These are phyloP conservation scores for Coprinellus micaceus DNA, from an alignment of 768 basidiomycete genomes.

Conservation along the genomic window DNA sequence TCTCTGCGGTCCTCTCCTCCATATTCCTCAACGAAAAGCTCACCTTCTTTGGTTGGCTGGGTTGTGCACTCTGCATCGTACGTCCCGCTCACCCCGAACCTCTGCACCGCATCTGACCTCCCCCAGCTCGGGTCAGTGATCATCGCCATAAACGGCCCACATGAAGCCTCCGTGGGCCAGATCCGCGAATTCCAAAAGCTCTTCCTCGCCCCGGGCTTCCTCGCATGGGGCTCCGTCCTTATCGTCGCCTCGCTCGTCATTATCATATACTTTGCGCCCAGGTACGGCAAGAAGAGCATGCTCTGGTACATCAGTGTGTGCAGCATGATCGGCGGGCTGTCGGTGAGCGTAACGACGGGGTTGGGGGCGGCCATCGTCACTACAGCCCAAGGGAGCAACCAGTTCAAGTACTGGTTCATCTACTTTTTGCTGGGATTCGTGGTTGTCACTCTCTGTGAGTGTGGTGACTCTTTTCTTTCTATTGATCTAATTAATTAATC, in stretches of 20 bases:
- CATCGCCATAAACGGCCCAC: slow-evolving; percentile 86
- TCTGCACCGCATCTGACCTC: not conserved
- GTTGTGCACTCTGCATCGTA: slow-evolving; percentile 87
- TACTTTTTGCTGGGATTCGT: slow-evolving; percentile 87
- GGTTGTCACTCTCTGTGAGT: slow-evolving; percentile 71
- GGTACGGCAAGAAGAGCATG: slow-evolving; percentile 89
- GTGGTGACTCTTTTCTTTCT: slow-evolving; percentile 21
- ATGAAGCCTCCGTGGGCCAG: slow-evolving; percentile 64
- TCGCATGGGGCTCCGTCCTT: slow-evolving; percentile 62
- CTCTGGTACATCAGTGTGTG: slow-evolving; percentile 94
- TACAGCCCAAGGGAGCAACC: slow-evolving; percentile 69
- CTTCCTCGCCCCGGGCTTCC: slow-evolving; percentile 81
- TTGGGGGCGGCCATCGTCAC: slow-evolving; percentile 89
- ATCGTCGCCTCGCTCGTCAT: slow-evolving; percentile 65
- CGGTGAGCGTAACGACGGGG: slow-evolving; percentile 92
- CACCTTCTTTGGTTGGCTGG: slow-evolving; percentile 96
- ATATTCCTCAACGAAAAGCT: slow-evolving; percentile 91
- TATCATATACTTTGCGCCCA: slow-evolving; percentile 79
- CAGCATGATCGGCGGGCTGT: slow-evolving; percentile 94
- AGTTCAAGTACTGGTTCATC: slow-evolving; percentile 92
- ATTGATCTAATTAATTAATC: slow-evolving; percentile 12
- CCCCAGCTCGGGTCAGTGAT: slow-evolving; percentile 79
- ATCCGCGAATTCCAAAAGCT: slow-evolving; percentile 71
- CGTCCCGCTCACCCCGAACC: slow-evolving; percentile 24
- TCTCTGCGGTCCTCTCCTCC: slow-evolving; percentile 90